These are phyloP conservation scores for Zygosaccharomyces sapae DNA, from an alignment of 1,139 yeast species.

Conservation along the genomic window DNA sequence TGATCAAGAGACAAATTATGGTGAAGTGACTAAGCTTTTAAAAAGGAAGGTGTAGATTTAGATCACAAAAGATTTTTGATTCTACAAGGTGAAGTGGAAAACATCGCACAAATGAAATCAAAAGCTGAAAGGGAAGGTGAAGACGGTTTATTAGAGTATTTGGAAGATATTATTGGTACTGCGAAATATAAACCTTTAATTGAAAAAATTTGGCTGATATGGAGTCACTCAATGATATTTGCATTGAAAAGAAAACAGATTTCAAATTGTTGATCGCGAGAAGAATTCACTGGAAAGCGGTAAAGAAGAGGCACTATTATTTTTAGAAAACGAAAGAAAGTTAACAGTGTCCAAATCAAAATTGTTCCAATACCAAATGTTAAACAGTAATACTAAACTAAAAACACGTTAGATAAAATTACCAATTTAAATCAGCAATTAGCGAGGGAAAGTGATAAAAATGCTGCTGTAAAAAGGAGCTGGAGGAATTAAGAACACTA, in stretches of 20 bases:
- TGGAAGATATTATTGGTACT: constrained; percentile 97
- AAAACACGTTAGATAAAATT: constrained; percentile 40
- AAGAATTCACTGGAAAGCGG: constrained; percentile 63
- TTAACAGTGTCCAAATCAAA: constrained; percentile 53
- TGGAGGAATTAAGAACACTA: constrained; percentile 36
- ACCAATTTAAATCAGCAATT: constrained; percentile 44
- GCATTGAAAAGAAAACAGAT: constrained; percentile 75
- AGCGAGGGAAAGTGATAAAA: constrained; percentile 46
- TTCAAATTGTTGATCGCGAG: constrained; percentile 75
- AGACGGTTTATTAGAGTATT: constrained; percentile 87
- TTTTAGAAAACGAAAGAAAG: constrained; percentile 61
- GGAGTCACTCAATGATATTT: constrained; percentile 69
- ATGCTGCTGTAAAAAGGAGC: constrained; percentile 42
- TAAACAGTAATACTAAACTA: constrained; percentile 42
- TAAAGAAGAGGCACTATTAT: constrained; percentile 66
- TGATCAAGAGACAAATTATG: constrained; percentile 63
- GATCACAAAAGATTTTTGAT: constrained; percentile 93
- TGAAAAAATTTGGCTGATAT: constrained; percentile 59
- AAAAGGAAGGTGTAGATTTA: constrained; percentile 85
- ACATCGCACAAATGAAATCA: constrained; percentile 97
- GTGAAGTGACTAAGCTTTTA: constrained; percentile 72
- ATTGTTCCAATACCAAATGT: constrained; percentile 52
- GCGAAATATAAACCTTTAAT: constrained; percentile 74
- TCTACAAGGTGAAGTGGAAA: constrained; percentile 96
- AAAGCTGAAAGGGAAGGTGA: constrained; percentile 91